Percentiles rank a stretch among this genome's conserved stretches.
Evolutionary conservation across 306 rosid species (phyloP).

Genomic region (Biancaea sappan): DNA sequence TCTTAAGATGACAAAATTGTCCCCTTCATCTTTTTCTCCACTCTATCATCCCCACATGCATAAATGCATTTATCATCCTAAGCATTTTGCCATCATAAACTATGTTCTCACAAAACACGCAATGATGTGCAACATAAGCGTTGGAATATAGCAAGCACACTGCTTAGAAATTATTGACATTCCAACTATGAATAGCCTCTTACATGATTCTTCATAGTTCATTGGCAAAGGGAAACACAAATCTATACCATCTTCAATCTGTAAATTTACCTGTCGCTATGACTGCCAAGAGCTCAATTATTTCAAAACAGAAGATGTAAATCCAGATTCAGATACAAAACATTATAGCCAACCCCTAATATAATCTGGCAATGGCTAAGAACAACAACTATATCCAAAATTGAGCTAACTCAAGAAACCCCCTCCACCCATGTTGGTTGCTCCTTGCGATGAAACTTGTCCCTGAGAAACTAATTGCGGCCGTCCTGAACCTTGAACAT

Average conservation of each 20-base stretch:
- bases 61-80: not conserved
- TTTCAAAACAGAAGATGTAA: not conserved
- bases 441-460: slow-evolving; percentile 78
- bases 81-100: not conserved
- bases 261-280: not conserved
- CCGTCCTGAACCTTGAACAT: slow-evolving; percentile 84
- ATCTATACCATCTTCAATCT: not conserved
- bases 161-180: not conserved
- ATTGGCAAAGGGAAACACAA: slow-evolving; percentile 1
- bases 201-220: slow-evolving; percentile 10
- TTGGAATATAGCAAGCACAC: slow-evolving; percentile 2
- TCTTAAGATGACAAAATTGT: too few relatives aligned
- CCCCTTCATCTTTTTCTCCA: too few relatives aligned
- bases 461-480: slow-evolving; percentile 84
- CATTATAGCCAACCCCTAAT: slow-evolving; percentile 23
- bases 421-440: slow-evolving; percentile 71
- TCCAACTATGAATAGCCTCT: not conserved
- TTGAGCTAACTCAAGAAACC: slow-evolving; percentile 68
- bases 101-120: not conserved
- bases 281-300: not conserved
- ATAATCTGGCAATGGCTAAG: not conserved
- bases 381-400: not conserved
- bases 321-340: not conserved
- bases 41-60: too few relatives aligned
- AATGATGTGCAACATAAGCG: not conserved